A percentile compares a stretch with the other conserved stretches of the same genome.
These are phyloP conservation scores for Tricholoma furcatifolium DNA, from an alignment of 768 basidiomycete genomes.

Conservation along the genomic window DNA sequence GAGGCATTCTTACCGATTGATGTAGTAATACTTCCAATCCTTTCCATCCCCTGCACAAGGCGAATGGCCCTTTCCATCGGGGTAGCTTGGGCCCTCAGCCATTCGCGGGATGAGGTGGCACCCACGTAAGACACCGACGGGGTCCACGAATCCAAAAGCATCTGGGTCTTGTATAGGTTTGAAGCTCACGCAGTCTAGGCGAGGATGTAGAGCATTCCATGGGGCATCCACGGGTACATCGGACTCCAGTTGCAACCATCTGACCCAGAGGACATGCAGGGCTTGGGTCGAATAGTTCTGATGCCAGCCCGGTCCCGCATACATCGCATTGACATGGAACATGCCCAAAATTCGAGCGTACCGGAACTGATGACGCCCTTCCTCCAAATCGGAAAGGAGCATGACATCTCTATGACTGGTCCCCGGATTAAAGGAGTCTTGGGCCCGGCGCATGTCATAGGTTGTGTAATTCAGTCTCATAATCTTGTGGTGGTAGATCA, in stretches of 20 bases:
- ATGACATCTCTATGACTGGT: constrained; percentile 19
- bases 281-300: neutral
- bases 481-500: constrained; percentile 19
- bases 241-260: constrained; percentile 26
- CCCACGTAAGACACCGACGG: constrained; percentile 24
- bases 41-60: neutral
- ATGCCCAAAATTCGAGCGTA: constrained; percentile 29
- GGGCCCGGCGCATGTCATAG: constrained; percentile 23
- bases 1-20: constrained; percentile 21
- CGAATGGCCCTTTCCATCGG: neutral
- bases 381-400: constrained; percentile 12
- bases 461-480: constrained; percentile 31
- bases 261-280: constrained; percentile 34
- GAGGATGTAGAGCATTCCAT: neutral
- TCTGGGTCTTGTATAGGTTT: constrained; percentile 12
- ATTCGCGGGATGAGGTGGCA: constrained; percentile 35
- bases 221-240: constrained; percentile 1
- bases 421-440: constrained; percentile 19
- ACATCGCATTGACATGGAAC: constrained; percentile 25
- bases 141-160: constrained; percentile 37
- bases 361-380: constrained; percentile 25
- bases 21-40: constrained; percentile 11
- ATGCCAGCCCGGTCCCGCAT: neutral
- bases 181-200: constrained; percentile 22
- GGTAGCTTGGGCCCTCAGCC: neutral